Evolutionary conservation across 164 flowering plant genomes (phyloP).

Genomic region (Piper longum): DNA sequence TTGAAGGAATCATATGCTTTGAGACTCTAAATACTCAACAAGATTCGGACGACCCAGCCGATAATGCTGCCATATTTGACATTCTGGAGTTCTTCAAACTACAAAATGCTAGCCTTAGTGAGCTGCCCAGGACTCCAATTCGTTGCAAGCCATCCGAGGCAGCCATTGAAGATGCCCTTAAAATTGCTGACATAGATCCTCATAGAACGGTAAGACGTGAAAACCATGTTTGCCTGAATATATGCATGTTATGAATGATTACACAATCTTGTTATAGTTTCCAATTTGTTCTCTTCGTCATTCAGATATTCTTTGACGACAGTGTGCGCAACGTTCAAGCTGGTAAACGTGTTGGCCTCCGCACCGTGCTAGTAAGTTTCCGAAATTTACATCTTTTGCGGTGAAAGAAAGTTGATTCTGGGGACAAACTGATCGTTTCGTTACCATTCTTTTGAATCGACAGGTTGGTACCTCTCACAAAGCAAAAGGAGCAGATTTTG

Average conservation of each 20-base stretch:
- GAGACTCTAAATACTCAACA: conserved; percentile 57
- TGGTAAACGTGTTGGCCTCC: conserved; percentile 60
- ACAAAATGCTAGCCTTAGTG: conserved; percentile 16
- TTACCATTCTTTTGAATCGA: not conserved
- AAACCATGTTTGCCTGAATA: not conserved
- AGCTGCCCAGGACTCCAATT: conserved; percentile 50
- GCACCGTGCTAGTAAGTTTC: conserved; percentile 68
- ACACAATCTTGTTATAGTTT: not conserved
- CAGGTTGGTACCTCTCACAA: conserved; percentile 77
- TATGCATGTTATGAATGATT: not conserved
- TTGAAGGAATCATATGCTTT: conserved; percentile 69
- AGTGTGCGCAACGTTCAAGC: conserved; percentile 69
- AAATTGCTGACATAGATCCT: conserved; percentile 62
- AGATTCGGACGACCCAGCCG: conserved; percentile 2
- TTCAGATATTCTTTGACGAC: conserved; percentile 93
- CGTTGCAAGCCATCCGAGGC: conserved; percentile 74
- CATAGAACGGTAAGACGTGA: conserved; percentile 49
- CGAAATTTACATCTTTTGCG: not conserved
- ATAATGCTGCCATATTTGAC: conserved; percentile 19
- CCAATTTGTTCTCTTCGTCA: not conserved
- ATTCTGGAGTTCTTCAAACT: conserved; percentile 16
- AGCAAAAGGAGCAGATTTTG: conserved; percentile 62
- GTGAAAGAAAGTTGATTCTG: not conserved
- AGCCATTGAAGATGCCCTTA: conserved; percentile 46
- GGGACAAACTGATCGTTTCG: not conserved